A percentile compares a stretch with the other conserved stretches of the same genome.
phyloP scores from a whole-genome alignment of 2,329 filamentous ascomycete species.

The Cercospora janseana region DNA sequence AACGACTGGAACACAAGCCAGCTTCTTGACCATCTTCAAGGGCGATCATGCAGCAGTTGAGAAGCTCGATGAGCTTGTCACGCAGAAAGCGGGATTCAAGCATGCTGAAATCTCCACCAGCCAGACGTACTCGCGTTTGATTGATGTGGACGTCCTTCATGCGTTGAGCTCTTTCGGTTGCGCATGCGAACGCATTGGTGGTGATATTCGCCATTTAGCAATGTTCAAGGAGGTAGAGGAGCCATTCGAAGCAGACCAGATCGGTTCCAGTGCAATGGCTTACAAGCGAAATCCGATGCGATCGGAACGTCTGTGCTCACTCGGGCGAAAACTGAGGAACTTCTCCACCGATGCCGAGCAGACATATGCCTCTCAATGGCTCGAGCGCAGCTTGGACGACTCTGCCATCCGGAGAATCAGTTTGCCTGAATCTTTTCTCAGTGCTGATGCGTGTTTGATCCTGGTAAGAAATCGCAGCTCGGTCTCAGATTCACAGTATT shows the following conservation, averaged over 20 bases:
- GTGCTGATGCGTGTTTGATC: slow-evolving; percentile 59
- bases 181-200: slow-evolving; percentile 72
- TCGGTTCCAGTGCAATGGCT: slow-evolving; percentile 66
- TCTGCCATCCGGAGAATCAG: slow-evolving; percentile 62
- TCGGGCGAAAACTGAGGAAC: slow-evolving; percentile 53
- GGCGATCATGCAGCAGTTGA: slow-evolving; percentile 61
- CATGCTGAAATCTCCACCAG: slow-evolving; percentile 64
- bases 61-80: slow-evolving; percentile 61
- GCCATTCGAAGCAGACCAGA: slow-evolving; percentile 77
- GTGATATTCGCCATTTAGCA: slow-evolving; percentile 72
- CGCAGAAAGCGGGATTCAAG: slow-evolving; percentile 63
- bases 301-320: slow-evolving; percentile 60
- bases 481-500: not conserved
- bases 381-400: slow-evolving; percentile 77
- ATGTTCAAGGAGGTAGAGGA: slow-evolving; percentile 81
- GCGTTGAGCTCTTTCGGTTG: slow-evolving; percentile 76
- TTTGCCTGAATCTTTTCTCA: slow-evolving; percentile 50
- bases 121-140: slow-evolving; percentile 76
- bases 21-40: slow-evolving; percentile 69
- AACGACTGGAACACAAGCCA: slow-evolving; percentile 76
- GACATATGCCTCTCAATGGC: slow-evolving; percentile 71
- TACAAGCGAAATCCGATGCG: slow-evolving; percentile 64
- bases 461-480: slow-evolving; percentile 40
- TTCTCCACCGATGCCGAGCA: slow-evolving; percentile 58
- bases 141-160: slow-evolving; percentile 77